Evolutionary conservation across 225 moss, liverwort and hornwort species (phyloP).

Genomic region (Thuidium tamariscinum): DNA sequence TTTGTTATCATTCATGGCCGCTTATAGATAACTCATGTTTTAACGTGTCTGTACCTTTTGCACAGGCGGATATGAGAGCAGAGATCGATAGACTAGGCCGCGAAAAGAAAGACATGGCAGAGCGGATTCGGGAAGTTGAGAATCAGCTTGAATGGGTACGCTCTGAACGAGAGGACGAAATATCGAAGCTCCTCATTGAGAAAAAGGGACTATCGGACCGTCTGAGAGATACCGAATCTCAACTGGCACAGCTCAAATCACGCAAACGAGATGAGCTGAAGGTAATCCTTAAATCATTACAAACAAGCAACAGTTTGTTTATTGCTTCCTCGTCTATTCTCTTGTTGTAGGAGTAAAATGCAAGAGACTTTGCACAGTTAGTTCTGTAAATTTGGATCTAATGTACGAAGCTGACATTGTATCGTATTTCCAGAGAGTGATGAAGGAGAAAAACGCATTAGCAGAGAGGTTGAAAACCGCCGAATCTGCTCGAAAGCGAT

Average conservation of each 20-base stretch:
- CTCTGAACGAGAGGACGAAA: slow-evolving; percentile 96
- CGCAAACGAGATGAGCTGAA: slow-evolving; percentile 98
- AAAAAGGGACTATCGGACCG: slow-evolving; percentile 84
- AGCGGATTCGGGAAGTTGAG: slow-evolving; percentile 82
- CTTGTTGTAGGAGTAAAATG: background rate
- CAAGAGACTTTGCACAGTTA: background rate
- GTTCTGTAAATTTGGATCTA: background rate
- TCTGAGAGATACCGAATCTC: slow-evolving; percentile 88
- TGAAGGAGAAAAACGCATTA: slow-evolving; percentile 97
- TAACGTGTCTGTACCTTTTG: background rate
- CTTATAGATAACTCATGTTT: background rate
- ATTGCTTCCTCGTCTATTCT: background rate
- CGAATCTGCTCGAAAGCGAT: slow-evolving; percentile 88
- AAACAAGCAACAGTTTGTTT: background rate
- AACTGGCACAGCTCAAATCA: slow-evolving; percentile 91
- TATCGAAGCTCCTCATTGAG: slow-evolving; percentile 74
- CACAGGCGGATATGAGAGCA: slow-evolving; percentile 74
- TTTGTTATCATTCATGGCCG: background rate
- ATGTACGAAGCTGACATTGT: background rate
- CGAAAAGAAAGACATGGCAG: slow-evolving; percentile 97
- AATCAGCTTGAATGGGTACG: slow-evolving; percentile 98
- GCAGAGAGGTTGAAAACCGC: slow-evolving; percentile 94
- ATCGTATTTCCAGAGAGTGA: slow-evolving; percentile 48
- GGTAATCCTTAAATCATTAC: slow-evolving; percentile 15
- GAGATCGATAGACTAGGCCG: slow-evolving; percentile 80